A percentile compares a stretch with the other conserved stretches of the same genome.
Evolutionary conservation across 768 basidiomycete species (phyloP).

Genomic region (Termitomyces sp.): DNA sequence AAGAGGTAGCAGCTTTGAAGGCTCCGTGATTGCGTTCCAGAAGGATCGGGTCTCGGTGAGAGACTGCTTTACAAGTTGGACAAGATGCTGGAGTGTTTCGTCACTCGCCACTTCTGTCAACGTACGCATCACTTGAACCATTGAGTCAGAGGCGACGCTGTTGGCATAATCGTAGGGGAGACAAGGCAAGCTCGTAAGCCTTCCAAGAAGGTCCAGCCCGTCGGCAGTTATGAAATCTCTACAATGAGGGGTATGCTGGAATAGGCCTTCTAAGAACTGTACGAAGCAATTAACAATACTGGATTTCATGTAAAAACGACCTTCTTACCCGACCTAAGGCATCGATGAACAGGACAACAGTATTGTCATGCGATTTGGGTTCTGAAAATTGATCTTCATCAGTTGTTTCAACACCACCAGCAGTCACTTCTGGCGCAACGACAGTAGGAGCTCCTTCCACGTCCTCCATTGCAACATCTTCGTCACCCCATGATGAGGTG

Average conservation of each 20-base stretch:
- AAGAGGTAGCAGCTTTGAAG: slow-evolving; percentile 61
- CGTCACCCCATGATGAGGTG: slow-evolving; percentile 16
- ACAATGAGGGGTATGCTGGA: slow-evolving; percentile 88
- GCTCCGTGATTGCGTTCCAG: slow-evolving; percentile 50
- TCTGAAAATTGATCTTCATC: slow-evolving; percentile 22
- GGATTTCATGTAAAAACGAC: background rate
- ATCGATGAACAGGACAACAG: slow-evolving; percentile 74
- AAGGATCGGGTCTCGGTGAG: slow-evolving; percentile 66
- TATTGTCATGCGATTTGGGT: slow-evolving; percentile 64
- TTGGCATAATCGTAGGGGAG: slow-evolving; percentile 86
- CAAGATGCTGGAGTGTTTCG: slow-evolving; percentile 67
- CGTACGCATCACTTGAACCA: slow-evolving; percentile 84
- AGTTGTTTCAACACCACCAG: slow-evolving; percentile 13
- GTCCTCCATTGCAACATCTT: slow-evolving; percentile 48
- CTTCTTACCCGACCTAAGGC: slow-evolving; percentile 65
- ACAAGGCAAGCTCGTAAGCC: slow-evolving; percentile 77
- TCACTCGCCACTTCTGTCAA: slow-evolving; percentile 83
- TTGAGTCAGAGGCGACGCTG: slow-evolving; percentile 78
- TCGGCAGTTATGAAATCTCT: slow-evolving; percentile 82
- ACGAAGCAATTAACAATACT: background rate
- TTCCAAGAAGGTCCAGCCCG: slow-evolving; percentile 69
- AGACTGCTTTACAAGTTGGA: slow-evolving; percentile 64
- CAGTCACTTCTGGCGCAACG: slow-evolving; percentile 13
- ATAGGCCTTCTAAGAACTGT: slow-evolving; percentile 90
- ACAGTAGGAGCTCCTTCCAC: slow-evolving; percentile 17